Evolutionary conservation across 192 early-diverging fungal species (phyloP).

Genomic region (Coemansia sp.): DNA sequence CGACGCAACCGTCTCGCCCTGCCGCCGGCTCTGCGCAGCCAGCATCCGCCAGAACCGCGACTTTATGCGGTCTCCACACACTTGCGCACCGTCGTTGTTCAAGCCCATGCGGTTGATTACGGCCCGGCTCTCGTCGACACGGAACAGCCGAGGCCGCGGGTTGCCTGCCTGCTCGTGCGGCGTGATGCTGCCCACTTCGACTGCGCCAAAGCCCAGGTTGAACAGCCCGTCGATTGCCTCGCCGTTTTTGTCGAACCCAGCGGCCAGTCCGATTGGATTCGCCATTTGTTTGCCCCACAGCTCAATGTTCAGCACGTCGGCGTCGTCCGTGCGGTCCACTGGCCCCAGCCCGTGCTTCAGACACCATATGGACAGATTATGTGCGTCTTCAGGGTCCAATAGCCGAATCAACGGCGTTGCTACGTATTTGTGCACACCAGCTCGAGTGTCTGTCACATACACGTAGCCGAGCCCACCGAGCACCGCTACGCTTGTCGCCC

Average conservation of each 20-base stretch:
- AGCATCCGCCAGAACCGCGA: conserved; percentile 69
- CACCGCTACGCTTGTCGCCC: conserved; percentile 40
- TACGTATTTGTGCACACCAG: conserved; percentile 65
- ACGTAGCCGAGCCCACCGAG: conserved; percentile 51
- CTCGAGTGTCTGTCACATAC: conserved; percentile 73
- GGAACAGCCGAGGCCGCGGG: conserved; percentile 82
- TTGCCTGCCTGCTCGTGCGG: conserved; percentile 86
- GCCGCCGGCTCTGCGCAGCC: conserved; percentile 52
- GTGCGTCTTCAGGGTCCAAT: conserved; percentile 74
- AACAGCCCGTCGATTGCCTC: conserved; percentile 84
- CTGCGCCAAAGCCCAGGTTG: conserved; percentile 81
- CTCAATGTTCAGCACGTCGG: conserved; percentile 57
- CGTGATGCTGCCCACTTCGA: conserved; percentile 90
- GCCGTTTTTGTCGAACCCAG: conserved; percentile 90
- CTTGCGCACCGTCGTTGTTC: conserved; percentile 76
- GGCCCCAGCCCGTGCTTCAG: conserved; percentile 66
- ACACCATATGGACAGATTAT: conserved; percentile 63
- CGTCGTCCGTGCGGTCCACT: conserved; percentile 60
- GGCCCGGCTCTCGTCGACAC: conserved; percentile 67
- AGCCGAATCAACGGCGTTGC: conserved; percentile 68
- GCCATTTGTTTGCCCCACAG: conserved; percentile 70
- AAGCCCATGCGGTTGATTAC: conserved; percentile 91
- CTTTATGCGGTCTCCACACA: conserved; percentile 64
- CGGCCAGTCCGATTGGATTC: conserved; percentile 86
- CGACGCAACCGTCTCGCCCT: conserved; percentile 50